phyloP scores from a whole-genome alignment of 768 basidiomycete genomes.

The Suillus placidus region DNA sequence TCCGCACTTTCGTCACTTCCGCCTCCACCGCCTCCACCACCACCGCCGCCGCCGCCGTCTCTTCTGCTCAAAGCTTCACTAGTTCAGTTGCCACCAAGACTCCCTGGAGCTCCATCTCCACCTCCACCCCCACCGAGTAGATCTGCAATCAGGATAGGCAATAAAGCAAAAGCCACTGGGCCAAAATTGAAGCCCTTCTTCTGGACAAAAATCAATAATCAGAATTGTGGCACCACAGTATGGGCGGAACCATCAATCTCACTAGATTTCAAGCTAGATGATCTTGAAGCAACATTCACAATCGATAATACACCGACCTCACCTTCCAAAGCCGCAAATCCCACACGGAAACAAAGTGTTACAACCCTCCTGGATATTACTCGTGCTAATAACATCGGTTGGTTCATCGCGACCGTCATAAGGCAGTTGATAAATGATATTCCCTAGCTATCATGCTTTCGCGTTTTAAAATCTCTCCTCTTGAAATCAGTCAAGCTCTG shows the following conservation, averaged over 20 bases:
- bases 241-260: constrained; percentile 63
- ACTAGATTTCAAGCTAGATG: constrained; percentile 59
- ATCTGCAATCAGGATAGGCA: constrained; percentile 35
- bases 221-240: constrained; percentile 53
- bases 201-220: constrained; percentile 77
- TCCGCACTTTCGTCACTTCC: constrained; percentile 25
- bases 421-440: constrained; percentile 12
- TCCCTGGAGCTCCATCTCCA: constrained; percentile 40
- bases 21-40: constrained; percentile 36
- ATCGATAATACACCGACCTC: constrained; percentile 50
- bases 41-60: constrained; percentile 32
- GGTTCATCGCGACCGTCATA: constrained; percentile 20
- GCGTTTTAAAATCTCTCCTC: constrained; percentile 64
- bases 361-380: constrained; percentile 79
- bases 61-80: constrained; percentile 25
- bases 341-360: constrained; percentile 58
- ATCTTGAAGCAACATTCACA: constrained; percentile 74
- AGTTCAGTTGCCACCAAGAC: constrained; percentile 33
- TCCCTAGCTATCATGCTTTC: constrained; percentile 80
- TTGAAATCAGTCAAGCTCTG: constrained; percentile 71
- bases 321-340: constrained; percentile 42
- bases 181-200: constrained; percentile 86
- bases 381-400: constrained; percentile 83
- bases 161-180: constrained; percentile 37
- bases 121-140: constrained; percentile 26